A percentile compares a stretch with the other conserved stretches of the same genome.
These are phyloP conservation scores for Thraustotheca clavata DNA, from an alignment of 352 stramenopile species.

Conservation along the genomic window DNA sequence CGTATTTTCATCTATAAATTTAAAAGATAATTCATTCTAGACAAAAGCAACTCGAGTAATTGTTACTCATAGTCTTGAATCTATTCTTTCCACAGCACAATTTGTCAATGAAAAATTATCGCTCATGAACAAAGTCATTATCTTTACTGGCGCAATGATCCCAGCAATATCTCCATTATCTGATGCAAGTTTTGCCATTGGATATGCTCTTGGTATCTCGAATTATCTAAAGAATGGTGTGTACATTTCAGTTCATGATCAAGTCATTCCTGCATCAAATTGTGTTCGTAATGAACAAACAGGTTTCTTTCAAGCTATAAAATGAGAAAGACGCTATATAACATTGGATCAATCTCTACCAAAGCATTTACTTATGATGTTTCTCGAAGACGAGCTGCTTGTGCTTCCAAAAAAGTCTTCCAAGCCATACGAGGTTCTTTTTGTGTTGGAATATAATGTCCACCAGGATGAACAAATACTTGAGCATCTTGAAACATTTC, in stretches of 20 bases:
- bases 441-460: constrained; percentile 82
- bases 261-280: background rate
- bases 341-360: background rate
- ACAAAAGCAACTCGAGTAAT: background rate
- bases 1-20: background rate
- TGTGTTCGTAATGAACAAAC: background rate
- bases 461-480: constrained; percentile 53
- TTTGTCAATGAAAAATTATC: background rate
- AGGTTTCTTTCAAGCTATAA: background rate
- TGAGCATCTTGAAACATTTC: constrained; percentile 43
- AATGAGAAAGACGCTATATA: background rate
- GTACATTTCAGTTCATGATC: background rate
- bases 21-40: background rate
- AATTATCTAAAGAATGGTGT: background rate
- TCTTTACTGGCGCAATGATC: background rate
- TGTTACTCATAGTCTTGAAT: background rate
- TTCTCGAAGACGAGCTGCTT: background rate
- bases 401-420: constrained; percentile 13
- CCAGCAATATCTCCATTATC: background rate
- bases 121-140: background rate
- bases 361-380: background rate
- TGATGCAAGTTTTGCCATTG: constrained; percentile 1
- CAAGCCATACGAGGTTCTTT: constrained; percentile 38
- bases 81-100: background rate
- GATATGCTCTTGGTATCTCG: background rate